A percentile compares a stretch with the other conserved stretches of the same genome.
Evolutionary conservation across 441 rosid species (phyloP).

Genomic region (Corymbia calophylla): DNA sequence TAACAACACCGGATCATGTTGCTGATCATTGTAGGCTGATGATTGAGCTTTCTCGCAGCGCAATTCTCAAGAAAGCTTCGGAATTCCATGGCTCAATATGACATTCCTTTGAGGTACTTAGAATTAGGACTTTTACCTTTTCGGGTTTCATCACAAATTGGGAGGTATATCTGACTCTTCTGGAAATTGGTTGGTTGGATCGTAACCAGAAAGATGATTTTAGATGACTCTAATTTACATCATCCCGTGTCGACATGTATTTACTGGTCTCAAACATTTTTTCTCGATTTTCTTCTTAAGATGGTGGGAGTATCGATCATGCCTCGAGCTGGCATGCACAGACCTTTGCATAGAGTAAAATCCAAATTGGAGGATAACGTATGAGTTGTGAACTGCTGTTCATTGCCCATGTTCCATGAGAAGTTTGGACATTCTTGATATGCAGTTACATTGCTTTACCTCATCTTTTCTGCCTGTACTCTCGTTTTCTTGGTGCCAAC

Average conservation of each 20-base stretch:
- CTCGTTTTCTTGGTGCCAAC: neutral
- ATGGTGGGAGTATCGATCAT: neutral
- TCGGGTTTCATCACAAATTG: neutral
- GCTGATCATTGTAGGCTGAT: neutral
- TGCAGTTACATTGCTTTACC: neutral
- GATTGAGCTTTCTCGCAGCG: neutral
- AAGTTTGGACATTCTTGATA: neutral
- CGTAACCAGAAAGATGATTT: neutral
- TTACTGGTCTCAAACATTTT: neutral
- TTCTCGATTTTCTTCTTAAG: neutral
- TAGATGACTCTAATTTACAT: neutral
- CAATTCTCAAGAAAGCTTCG: neutral
- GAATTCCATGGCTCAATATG: neutral
- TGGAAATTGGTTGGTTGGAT: neutral
- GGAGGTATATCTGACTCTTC: neutral
- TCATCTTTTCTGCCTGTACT: neutral
- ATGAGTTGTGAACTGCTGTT: neutral
- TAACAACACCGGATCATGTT: neutral
- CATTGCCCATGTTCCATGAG: neutral
- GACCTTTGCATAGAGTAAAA: neutral
- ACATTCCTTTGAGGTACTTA: neutral
- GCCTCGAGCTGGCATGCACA: neutral
- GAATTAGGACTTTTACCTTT: neutral
- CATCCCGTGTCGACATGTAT: neutral
- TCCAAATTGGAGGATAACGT: neutral